Conservation (phyloP, 208 protist genomes). For the Crithidia mellificae region DNA sequence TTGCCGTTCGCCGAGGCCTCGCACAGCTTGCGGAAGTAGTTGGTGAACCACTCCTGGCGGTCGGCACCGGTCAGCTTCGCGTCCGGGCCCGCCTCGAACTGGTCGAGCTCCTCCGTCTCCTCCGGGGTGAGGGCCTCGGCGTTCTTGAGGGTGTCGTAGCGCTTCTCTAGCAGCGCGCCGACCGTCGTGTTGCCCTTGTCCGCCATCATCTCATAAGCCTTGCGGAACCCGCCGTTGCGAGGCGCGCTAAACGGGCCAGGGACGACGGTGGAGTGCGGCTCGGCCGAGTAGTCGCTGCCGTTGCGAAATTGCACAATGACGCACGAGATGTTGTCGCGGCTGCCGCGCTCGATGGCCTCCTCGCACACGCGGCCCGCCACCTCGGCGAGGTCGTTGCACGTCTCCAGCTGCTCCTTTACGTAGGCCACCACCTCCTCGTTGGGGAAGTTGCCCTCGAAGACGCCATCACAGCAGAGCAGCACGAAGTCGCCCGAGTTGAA, state of each 20-base stretch:
- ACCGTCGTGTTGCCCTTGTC: slow-evolving; percentile 70
- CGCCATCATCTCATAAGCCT: slow-evolving; percentile 84
- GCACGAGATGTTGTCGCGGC: slow-evolving; percentile 91
- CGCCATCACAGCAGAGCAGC: slow-evolving; percentile 91
- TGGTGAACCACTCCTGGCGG: slow-evolving; percentile 73
- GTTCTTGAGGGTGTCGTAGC: slow-evolving; percentile 69
- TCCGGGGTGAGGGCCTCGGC: slow-evolving; percentile 40
- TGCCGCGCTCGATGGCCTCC: slow-evolving; percentile 88
- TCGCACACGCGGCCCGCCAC: slow-evolving; percentile 85
- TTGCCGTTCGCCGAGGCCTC: slow-evolving; percentile 32
- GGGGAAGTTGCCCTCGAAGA: slow-evolving; percentile 91
- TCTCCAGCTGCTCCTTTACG: slow-evolving; percentile 80
- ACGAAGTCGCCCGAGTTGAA: slow-evolving; percentile 79
- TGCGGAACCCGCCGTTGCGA: slow-evolving; percentile 75
- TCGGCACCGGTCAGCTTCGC: slow-evolving; percentile 48
- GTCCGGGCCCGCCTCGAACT: slow-evolving; percentile 56
- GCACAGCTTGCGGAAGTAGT: slow-evolving; percentile 61
- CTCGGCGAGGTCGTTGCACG: slow-evolving; percentile 71
- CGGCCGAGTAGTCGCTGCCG: slow-evolving; percentile 77
- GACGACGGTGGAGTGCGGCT: slow-evolving; percentile 66
- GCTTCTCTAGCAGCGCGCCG: slow-evolving; percentile 75
- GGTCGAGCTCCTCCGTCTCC: slow-evolving; percentile 61
- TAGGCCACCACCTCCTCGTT: slow-evolving; percentile 90
- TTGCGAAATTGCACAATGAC: slow-evolving; percentile 90
- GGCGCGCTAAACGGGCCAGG: slow-evolving; percentile 83